Percentiles rank a stretch among this genome's conserved stretches.
phyloP scores from a whole-genome alignment of 1,284 basidiomycete genomes.

The Apiotrichum montevideense region DNA sequence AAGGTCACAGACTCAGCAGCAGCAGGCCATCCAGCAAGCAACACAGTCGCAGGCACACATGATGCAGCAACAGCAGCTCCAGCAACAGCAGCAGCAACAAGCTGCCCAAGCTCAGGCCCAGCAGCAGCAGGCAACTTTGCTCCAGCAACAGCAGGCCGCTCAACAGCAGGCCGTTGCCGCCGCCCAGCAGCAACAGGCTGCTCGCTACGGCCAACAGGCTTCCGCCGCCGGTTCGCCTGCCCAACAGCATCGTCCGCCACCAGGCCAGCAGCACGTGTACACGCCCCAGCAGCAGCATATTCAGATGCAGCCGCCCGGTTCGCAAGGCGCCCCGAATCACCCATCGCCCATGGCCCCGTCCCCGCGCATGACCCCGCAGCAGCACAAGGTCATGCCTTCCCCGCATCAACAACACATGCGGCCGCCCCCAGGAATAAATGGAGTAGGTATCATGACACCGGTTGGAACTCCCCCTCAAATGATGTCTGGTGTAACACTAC shows the following conservation, averaged over 20 bases:
- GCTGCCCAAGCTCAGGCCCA: slow-evolving; percentile 17
- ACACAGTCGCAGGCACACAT: background rate
- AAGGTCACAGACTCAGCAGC: slow-evolving; percentile 16
- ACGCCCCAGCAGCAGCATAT: slow-evolving; percentile 15
- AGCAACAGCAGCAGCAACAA: slow-evolving; percentile 11
- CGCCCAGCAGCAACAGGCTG: slow-evolving; percentile 17
- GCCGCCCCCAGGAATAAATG: slow-evolving; percentile 25
- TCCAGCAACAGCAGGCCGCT: slow-evolving; percentile 4
- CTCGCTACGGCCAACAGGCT: slow-evolving; percentile 12
- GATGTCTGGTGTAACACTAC: slow-evolving; percentile 33
- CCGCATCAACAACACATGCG: slow-evolving; percentile 35
- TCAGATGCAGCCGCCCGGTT: slow-evolving; percentile 21
- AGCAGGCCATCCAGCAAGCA: slow-evolving; percentile 17
- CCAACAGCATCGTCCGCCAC: slow-evolving; percentile 22
- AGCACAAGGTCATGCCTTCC: slow-evolving; percentile 29
- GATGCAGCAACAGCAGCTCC: slow-evolving; percentile 20
- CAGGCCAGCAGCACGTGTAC: slow-evolving; percentile 23
- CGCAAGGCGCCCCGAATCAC: slow-evolving; percentile 20
- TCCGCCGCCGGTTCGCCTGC: slow-evolving; percentile 23
- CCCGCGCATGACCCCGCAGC: slow-evolving; percentile 27
- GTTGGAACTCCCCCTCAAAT: slow-evolving; percentile 24
- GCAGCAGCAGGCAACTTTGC: slow-evolving; percentile 12
- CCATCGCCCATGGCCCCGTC: slow-evolving; percentile 28
- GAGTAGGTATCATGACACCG: slow-evolving; percentile 9
- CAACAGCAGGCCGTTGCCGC: slow-evolving; percentile 18